Base-by-base conservation (phyloP, 148 eudicot species). In the Polygonum maritimum region DNA sequence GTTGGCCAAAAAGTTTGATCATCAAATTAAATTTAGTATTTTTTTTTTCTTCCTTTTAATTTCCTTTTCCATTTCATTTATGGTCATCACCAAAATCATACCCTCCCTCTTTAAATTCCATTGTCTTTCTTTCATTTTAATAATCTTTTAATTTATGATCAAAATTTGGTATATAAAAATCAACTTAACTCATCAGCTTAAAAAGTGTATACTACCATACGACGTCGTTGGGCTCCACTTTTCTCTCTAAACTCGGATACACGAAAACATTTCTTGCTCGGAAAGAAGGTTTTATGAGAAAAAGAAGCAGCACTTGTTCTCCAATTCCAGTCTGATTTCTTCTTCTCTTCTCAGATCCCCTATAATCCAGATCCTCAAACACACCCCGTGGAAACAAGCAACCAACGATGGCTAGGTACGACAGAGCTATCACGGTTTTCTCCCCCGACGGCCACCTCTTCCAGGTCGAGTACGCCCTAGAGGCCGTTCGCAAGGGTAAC, bases 371-470 rank as follows among this genome's bases (percentile, higher is more conserved):
- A 62, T 62, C 69, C 14, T 13, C 31, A 2, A 62, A 62, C 69
- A 62, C 69, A 62, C 69, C 4, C 49, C 18, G 8, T 7, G 26
- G n/a, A 15, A 15, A 49, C 19, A 49, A 49, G 19, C 60, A 62
- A 38, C 19, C 26, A 8, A 26, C 9, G 13, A 94, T 94, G 98
- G 98, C 98, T 21, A 81, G 98, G 48, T 94, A 94, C 84, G 98
- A 94, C 63, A 83, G 98, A 88, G 98, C 98, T 1, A 94, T 94
- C 36, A 94, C 98, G 3, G 98, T 94, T 11, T 94, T 94, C 82
- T 94, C 98, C 4, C 98, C 98, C 38, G 98, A 94, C 82, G 98
- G 98, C 33, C 98, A 94, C 77, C 87, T 94, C n/a, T 94, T 94
- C 72, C 98, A 94, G 78, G 98, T 94, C 3, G 98, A 94, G 49